Conservation (phyloP, 148 eudicot genomes). For the Rhododendron molle region DNA sequence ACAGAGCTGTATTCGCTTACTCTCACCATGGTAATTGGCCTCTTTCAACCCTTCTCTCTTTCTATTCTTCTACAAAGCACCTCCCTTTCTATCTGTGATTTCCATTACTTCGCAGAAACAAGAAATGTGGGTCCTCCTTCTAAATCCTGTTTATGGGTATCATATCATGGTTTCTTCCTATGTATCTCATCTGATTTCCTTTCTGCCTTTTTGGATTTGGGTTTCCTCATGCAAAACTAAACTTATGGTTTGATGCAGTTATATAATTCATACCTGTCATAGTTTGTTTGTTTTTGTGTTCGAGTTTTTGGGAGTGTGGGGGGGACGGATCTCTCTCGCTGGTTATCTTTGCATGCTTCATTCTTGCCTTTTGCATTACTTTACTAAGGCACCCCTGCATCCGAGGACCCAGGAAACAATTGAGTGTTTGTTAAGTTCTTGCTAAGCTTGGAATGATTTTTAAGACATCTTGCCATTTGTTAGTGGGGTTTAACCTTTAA, state of each 20-base stretch:
- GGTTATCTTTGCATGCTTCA: conserved; percentile 1
- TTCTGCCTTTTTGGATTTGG: not conserved
- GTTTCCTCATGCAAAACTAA: not conserved
- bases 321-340: not conserved
- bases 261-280: not conserved
- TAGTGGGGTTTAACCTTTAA: not conserved
- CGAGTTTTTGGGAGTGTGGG: too few species aligned
- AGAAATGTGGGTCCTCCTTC: conserved; percentile 12
- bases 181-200: not conserved
- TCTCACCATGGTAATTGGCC: conserved; percentile 77
- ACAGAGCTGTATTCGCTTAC: conserved; percentile 89
- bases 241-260: not conserved
- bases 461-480: not conserved
- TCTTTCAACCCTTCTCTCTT: not conserved
- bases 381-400: not conserved
- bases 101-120: not conserved
- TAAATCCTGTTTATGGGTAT: not conserved
- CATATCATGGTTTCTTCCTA: not conserved
- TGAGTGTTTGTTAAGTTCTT: not conserved
- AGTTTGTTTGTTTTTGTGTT: not conserved
- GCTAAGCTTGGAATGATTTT: not conserved
- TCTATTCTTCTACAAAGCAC: not conserved
- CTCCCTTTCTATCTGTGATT: not conserved
- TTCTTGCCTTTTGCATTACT: not conserved
- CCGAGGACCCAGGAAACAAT: not conserved